phyloP scores from a whole-genome alignment of 768 basidiomycete species.

The Tephrocybe sp. region DNA sequence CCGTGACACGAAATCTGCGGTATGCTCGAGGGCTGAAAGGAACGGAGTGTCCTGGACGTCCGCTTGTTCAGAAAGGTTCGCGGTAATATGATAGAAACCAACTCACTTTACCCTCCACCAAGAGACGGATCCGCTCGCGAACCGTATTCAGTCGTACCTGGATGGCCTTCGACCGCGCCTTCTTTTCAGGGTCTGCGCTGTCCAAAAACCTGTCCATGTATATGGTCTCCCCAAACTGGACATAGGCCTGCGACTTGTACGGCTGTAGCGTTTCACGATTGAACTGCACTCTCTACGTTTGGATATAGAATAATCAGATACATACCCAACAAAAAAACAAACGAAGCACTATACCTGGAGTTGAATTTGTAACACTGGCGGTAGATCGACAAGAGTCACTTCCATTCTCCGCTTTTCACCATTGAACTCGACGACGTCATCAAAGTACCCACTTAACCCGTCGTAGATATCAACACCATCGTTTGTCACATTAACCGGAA shows the following conservation, averaged over 20 bases:
- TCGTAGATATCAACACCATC: conserved; percentile 93
- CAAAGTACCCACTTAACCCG: conserved; percentile 87
- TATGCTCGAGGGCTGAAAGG: conserved; percentile 49
- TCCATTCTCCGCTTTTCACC: conserved; percentile 88
- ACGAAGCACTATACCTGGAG: conserved; percentile 63
- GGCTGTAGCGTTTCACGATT: conserved; percentile 88
- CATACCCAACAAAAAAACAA: not conserved
- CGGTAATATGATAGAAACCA: not conserved
- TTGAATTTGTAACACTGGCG: conserved; percentile 92
- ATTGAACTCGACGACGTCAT: conserved; percentile 84
- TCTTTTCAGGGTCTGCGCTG: conserved; percentile 67
- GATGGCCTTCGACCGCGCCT: conserved; percentile 64
- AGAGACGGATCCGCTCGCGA: conserved; percentile 63
- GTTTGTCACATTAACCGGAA: conserved; percentile 90
- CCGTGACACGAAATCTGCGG: conserved; percentile 53
- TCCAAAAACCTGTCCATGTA: conserved; percentile 93
- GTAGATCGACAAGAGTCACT: conserved; percentile 79
- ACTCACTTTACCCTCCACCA: conserved; percentile 72
- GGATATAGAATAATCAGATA: conserved; percentile 11
- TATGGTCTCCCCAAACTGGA: conserved; percentile 84
- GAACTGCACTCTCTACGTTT: conserved; percentile 89
- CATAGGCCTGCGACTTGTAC: conserved; percentile 95
- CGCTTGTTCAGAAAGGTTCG: not conserved
- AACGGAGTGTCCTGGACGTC: conserved; percentile 56
- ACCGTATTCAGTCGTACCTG: conserved; percentile 61